phyloP scores from a whole-genome alignment of 495 filamentous ascomycete species.

The Aeminium ludgeri region DNA sequence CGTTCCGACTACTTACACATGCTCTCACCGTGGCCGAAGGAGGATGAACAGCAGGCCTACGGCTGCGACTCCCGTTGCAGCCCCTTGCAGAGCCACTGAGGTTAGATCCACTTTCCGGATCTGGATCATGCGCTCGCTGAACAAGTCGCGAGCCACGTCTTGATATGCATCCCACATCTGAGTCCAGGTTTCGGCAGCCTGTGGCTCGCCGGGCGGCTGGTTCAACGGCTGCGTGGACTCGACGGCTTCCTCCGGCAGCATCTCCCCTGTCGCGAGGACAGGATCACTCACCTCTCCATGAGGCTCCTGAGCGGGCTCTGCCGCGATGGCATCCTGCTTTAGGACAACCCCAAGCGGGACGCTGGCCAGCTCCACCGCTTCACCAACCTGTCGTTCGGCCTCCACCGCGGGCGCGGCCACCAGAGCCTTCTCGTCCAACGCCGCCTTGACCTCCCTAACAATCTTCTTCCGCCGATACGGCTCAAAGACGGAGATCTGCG shows the following conservation, averaged over 20 bases:
- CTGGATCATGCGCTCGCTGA: slow-evolving; percentile 53
- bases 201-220: not conserved
- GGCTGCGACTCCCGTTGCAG: slow-evolving; percentile 51
- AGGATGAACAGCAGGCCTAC: slow-evolving; percentile 43
- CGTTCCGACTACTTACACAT: too few relatives aligned
- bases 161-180: not conserved
- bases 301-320: not conserved
- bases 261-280: slow-evolving; percentile 1
- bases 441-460: slow-evolving; percentile 64
- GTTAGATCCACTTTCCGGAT: slow-evolving; percentile 62
- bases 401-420: slow-evolving; percentile 3
- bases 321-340: not conserved
- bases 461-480: slow-evolving; percentile 73
- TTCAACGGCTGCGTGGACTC: slow-evolving; percentile 1
- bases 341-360: too few relatives aligned
- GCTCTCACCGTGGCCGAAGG: slow-evolving; percentile 31
- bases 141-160: slow-evolving; percentile 31
- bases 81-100: slow-evolving; percentile 49
- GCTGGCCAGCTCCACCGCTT: slow-evolving; percentile 3
- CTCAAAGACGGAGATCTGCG: slow-evolving; percentile 84
- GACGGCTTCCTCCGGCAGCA: slow-evolving; percentile 5
- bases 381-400: slow-evolving; percentile 17
- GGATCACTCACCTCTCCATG: not conserved
- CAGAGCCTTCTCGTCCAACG: slow-evolving; percentile 51
- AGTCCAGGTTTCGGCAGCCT: not conserved